A percentile compares a stretch with the other conserved stretches of the same genome.
Evolutionary conservation across 2,329 filamentous ascomycete genomes (phyloP).

Genomic region (Neurospora sp.): DNA sequence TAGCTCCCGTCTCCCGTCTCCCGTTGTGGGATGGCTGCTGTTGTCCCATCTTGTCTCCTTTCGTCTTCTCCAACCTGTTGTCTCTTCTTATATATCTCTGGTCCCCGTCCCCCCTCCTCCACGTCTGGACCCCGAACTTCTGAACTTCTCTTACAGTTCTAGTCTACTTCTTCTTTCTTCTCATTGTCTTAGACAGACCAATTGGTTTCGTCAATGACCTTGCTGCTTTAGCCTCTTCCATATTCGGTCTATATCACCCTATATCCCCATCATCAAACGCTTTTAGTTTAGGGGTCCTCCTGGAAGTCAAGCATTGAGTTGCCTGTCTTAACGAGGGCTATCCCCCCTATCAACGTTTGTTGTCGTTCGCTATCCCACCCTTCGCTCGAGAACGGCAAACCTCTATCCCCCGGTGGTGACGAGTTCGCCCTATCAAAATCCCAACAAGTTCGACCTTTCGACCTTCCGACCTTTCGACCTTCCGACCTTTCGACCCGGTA

Average conservation of each 20-base stretch:
- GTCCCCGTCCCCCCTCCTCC: slow-evolving; percentile 27
- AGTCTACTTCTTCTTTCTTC: slow-evolving; percentile 18
- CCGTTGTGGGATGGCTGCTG: background rate
- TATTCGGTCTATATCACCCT: slow-evolving; percentile 17
- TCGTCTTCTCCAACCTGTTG: slow-evolving; percentile 11
- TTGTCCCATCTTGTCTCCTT: slow-evolving; percentile 12
- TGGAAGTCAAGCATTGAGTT: slow-evolving; percentile 1
- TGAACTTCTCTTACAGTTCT: slow-evolving; percentile 7
- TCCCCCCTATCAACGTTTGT: background rate
- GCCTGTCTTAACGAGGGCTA: background rate
- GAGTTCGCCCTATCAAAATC: background rate
- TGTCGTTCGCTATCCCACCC: slow-evolving; percentile 1
- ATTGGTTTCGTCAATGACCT: slow-evolving; percentile 30
- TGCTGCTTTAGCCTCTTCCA: slow-evolving; percentile 27
- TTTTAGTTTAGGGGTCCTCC: background rate
- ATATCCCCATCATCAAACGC: background rate
- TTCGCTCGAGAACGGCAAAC: background rate
- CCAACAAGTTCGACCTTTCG: background rate
- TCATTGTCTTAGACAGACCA: slow-evolving; percentile 23
- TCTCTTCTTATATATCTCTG: slow-evolving; percentile 35
- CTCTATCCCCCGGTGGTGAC: background rate
- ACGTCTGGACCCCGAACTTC: slow-evolving; percentile 20
- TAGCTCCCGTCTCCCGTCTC: background rate
- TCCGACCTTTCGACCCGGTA: background rate
- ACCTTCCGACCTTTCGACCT: background rate